Conservation (phyloP, 2,329 filamentous ascomycete genomes). For the Dissoconium aciculare region DNA sequence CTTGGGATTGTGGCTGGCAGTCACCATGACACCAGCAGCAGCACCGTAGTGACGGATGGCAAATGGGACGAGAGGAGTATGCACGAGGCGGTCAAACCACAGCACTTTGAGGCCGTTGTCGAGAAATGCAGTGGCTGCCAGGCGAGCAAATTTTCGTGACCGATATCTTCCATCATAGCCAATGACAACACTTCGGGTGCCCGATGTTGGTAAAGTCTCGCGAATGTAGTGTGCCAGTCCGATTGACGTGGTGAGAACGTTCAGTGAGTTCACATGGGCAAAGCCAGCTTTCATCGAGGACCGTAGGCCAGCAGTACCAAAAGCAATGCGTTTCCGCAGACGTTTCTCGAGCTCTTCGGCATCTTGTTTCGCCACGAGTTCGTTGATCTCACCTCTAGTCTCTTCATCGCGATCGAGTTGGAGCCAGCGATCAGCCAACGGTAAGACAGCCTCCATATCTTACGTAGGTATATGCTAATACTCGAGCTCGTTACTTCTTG, state of each 20-base stretch:
- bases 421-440: constrained; percentile 45
- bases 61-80: constrained; percentile 50
- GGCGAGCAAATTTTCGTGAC: constrained; percentile 44
- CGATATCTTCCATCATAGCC: constrained; percentile 50
- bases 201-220: constrained; percentile 10
- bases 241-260: constrained; percentile 41
- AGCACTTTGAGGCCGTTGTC: constrained; percentile 44
- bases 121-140: constrained; percentile 46
- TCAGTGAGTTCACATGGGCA: constrained; percentile 29
- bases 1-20: constrained; percentile 50
- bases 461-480: too few species aligned
- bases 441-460: too few species aligned
- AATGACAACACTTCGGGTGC: constrained; percentile 39
- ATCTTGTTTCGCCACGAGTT: constrained; percentile 32
- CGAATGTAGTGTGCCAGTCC: constrained; percentile 47
- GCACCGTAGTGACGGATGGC: constrained; percentile 40
- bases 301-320: constrained; percentile 47
- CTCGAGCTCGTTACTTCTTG: too few species aligned
- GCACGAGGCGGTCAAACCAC: constrained; percentile 41
- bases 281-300: constrained; percentile 53
- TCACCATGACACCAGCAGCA: constrained; percentile 49
- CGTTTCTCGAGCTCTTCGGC: constrained; percentile 37
- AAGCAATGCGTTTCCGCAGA: constrained; percentile 42
- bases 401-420: constrained; percentile 40
- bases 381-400: constrained; percentile 40